Base-by-base conservation (phyloP, 2,329 filamentous ascomycete genomes). In the Raffaelea arxii region DNA sequence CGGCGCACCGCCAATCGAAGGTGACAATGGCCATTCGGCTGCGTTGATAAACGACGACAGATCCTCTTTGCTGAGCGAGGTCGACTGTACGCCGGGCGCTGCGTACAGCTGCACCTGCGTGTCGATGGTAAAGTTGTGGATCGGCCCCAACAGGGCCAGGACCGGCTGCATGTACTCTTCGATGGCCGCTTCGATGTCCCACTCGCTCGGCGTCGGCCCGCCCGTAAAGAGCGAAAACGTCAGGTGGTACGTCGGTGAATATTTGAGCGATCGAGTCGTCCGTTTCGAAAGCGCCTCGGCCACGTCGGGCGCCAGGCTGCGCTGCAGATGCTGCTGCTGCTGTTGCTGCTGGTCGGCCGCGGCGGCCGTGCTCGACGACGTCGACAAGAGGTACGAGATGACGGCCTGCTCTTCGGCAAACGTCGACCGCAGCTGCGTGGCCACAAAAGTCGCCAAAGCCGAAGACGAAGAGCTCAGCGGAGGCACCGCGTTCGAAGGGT, bases 21-120 rank as follows among this genome's bases (percentile, higher is more conserved):
- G 91, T 51, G 86, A 94, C 3, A 98, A 67, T 1, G 92, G 92
- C 92, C 92, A 98, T 66, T 98, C 92, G 2, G 92, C 92, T 3
- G 91, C 90, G 58, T 98, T 98, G 64, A 98, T 89, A 59, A 98
- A 98, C 1, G 86, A 90, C 32, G 87, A 88, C 2, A 98, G 73
- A 56, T 95, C 89, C 55, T 94, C 85, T 60, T 88, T 90, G 56
- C 78, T 81, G 30, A 98, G 68, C 0, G 84, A 74, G 22, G 81
- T 67, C 16, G 73, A 72, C 56, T 77, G 73, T 1, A 78, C 75
- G n/a, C 80, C 76, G 0, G 79, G 77, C 2, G 71, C 68, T n/a
- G 92, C 91, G 60, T 95, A 96, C 0, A 97, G 75, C 65, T 98
- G 92, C 3, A 98, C 86, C 65, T 98, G 92, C 0, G 89, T 94